Base-by-base conservation (phyloP, 257 asterid genomes). In the Catharanthus roseus region DNA sequence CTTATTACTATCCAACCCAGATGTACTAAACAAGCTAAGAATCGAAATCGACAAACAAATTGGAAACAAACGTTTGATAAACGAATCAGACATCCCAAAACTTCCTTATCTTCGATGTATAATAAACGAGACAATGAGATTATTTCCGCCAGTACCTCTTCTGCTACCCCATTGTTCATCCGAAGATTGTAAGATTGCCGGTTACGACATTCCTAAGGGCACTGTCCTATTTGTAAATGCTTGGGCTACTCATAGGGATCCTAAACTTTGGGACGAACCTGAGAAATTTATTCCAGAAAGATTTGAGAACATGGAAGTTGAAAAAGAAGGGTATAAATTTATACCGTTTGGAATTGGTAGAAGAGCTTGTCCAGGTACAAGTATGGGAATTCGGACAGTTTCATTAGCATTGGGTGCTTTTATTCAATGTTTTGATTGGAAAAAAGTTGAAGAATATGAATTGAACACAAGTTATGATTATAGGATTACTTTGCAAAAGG, bases 71-170 rank as follows among this genome's bases (percentile, higher is more conserved):
- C 58, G 42, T 29, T 50, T 68, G 26, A 21, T 89, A 51, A 70
- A 75, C 7, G 91, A 89, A 1, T 68, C 87, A 0, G 93, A 85
- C 54, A 75, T 89, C 18, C 39, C 81, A 4, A 78, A 80, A 45
- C 91, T 89, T 39, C 85, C 87, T 2, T 87, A 81, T 53, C 86
- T 89, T 1, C 82, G 75, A 0, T 73, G 87, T 24, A 77, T 89
- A 0, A 69, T 87, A 7, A 77, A 87, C 10, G 96, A 89, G 76
- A 79, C 93, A 2, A 42, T 89, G 15, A 26, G 72, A 11, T 31
- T 68, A 38, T 68, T 23, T 24, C 61, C 72, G 1, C 61, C 42
- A 1, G 82, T 29, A 2, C 72, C 72, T 0, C 61, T 68, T 21
- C 26, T 68, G 26, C 15, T 47, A 15, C 61, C 72, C 3, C 61